These are phyloP conservation scores for Trichoderma orchidacearum DNA, from an alignment of 495 filamentous ascomycete species.

Conservation along the genomic window DNA sequence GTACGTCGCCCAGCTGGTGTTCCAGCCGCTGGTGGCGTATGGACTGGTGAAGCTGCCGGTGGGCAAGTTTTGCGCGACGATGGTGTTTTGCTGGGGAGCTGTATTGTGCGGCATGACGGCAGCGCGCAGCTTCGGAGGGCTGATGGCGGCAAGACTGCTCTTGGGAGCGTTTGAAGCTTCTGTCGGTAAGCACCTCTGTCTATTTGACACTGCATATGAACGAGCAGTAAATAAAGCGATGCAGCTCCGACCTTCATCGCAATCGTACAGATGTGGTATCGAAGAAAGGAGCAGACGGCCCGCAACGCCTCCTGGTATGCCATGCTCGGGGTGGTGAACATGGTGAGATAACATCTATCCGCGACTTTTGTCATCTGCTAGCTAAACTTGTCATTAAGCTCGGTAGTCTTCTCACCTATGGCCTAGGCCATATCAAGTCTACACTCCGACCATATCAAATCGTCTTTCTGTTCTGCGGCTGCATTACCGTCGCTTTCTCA, in stretches of 20 bases:
- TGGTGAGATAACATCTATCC: conserved; percentile 18
- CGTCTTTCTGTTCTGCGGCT: conserved; percentile 41
- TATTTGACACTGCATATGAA: background rate
- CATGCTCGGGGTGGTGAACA: conserved; percentile 42
- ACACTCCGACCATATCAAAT: conserved; percentile 40
- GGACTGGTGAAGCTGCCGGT: conserved; percentile 23
- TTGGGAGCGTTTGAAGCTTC: conserved; percentile 17
- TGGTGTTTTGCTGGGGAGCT: conserved; percentile 13
- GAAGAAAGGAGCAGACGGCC: conserved; percentile 44
- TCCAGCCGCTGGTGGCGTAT: conserved; percentile 14
- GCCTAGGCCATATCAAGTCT: conserved; percentile 39
- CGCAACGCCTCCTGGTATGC: conserved; percentile 46
- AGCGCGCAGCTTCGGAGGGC: conserved; percentile 17
- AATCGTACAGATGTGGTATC: conserved; percentile 51
- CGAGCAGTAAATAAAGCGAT: background rate
- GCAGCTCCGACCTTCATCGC: conserved; percentile 44
- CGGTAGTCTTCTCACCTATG: conserved; percentile 26
- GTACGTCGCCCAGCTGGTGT: conserved; percentile 14
- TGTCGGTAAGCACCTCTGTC: background rate
- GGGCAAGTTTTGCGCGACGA: conserved; percentile 14
- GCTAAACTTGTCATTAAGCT: conserved; percentile 1
- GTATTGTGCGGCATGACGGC: conserved; percentile 13
- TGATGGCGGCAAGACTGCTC: conserved; percentile 16
- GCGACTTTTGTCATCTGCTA: background rate
- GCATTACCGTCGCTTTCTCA: conserved; percentile 36